Conservation (phyloP, 2,329 filamentous ascomycete species). For the Fusarium cyanostomum region DNA sequence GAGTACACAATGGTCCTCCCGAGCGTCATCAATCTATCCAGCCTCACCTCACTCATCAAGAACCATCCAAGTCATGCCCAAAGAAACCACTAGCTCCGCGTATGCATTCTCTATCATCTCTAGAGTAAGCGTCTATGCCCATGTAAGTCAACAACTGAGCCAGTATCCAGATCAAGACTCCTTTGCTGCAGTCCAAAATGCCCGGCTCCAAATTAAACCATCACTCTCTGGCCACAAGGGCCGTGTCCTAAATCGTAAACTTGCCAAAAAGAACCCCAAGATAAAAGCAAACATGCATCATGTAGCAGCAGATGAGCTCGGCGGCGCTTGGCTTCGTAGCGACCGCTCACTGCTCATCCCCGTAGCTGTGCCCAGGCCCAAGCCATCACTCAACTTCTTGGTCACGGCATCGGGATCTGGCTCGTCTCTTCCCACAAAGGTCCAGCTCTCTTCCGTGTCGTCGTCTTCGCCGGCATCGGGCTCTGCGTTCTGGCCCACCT, state of each 20-base stretch:
- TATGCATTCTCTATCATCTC: slow-evolving; percentile 37
- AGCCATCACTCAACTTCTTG: slow-evolving; percentile 52
- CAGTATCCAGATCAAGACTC: slow-evolving; percentile 14
- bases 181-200: slow-evolving; percentile 18
- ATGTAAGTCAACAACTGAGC: neutral
- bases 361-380: slow-evolving; percentile 32
- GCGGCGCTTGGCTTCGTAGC: slow-evolving; percentile 38
- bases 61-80: neutral
- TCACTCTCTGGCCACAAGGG: neutral
- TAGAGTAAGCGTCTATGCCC: slow-evolving; percentile 36
- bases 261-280: neutral
- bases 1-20: too few species aligned
- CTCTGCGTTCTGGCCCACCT: slow-evolving; percentile 60
- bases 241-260: neutral
- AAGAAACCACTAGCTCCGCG: neutral
- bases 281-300: slow-evolving; percentile 9
- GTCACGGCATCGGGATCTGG: slow-evolving; percentile 56
- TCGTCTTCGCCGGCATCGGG: slow-evolving; percentile 58
- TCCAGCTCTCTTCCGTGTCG: slow-evolving; percentile 85
- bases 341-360: slow-evolving; percentile 34
- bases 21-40: too few species aligned
- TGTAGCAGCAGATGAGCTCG: slow-evolving; percentile 12
- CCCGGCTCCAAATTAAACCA: slow-evolving; percentile 15
- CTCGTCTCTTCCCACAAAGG: slow-evolving; percentile 75
- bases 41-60: neutral